Conservation (phyloP, 495 filamentous ascomycete species). For the Xylaria bambusicola region DNA sequence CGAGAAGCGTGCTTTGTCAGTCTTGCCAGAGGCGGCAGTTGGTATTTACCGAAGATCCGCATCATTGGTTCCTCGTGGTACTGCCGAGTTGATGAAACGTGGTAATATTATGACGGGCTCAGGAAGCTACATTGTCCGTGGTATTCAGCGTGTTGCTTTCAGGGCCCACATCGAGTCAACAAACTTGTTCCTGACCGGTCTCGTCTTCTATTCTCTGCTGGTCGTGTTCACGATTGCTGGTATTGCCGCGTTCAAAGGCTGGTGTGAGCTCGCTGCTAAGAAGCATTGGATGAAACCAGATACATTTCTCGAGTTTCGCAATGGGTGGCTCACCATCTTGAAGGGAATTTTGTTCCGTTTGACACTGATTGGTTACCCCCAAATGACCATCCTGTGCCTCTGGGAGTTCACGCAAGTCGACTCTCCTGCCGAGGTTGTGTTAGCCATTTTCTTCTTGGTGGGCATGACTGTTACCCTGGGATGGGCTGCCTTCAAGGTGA, state of each 20-base stretch:
- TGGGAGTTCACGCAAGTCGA: conserved; percentile 92
- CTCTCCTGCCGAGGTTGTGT: conserved; percentile 82
- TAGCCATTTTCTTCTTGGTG: conserved; percentile 88
- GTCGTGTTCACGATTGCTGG: conserved; percentile 68
- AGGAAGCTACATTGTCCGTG: conserved; percentile 69
- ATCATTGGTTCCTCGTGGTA: conserved; percentile 45
- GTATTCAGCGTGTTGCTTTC: conserved; percentile 91
- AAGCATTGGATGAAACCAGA: conserved; percentile 79
- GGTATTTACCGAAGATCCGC: conserved; percentile 49
- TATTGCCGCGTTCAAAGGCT: conserved; percentile 77
- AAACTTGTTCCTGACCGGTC: conserved; percentile 91
- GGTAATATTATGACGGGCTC: conserved; percentile 48
- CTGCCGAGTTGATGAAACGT: conserved; percentile 44
- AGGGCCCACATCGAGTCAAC: conserved; percentile 80
- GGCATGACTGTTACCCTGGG: conserved; percentile 76
- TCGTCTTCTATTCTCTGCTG: conserved; percentile 88
- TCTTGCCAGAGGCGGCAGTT: conserved; percentile 36
- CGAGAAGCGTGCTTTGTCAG: conserved; percentile 65
- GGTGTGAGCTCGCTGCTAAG: conserved; percentile 71
- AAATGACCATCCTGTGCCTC: conserved; percentile 86
- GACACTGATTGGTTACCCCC: conserved; percentile 89
- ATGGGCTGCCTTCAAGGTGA: conserved; percentile 89
- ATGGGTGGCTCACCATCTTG: conserved; percentile 76
- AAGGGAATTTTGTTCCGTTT: conserved; percentile 92
- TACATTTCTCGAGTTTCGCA: conserved; percentile 91